Evolutionary conservation across 2,329 filamentous ascomycete genomes (phyloP), one percentile per base, ranked within the genome.

Genomic region (Volutella citrinella): DNA sequence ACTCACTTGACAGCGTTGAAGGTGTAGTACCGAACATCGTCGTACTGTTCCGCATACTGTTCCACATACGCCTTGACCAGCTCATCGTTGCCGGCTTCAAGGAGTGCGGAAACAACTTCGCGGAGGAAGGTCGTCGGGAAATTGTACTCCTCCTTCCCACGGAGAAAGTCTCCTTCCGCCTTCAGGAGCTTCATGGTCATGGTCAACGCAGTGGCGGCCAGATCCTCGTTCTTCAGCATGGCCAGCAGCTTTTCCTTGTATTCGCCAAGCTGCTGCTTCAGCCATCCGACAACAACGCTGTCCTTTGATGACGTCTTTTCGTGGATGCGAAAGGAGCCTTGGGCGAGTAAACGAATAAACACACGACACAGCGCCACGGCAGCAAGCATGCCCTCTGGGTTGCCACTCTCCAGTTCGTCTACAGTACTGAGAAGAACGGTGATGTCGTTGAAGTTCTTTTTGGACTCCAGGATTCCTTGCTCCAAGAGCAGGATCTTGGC

Each of bases 401-500:
- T 61, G 18, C 67, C 65, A 21, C 65, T 67, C 52, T 74, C 45
- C 30, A 54, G 57, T 58, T 22, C 79, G 63, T 51, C 80, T 27
- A 64, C 61, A 12, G 50, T 74, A 25, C 73, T 72, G 27, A 95
- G 69, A 22, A 97, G 66, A 10, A 74, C 77, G 7, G 79, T 74
- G 53, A 97, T 91, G 56, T 95, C 88, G 69, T 95, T 95, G 72
- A 94, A 95, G 64, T 95, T 78, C 61, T 89, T 87, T 55, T 81
- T 85, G 30, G 89, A 95, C 60, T 93, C 82, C 42, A 89, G 65
- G 35, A 97, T 89, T 37, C 86, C 82, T 44, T 78, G 72, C 65
- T 96, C 90, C 34, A 96, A 74, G 34, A 78, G 66, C 25, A 91
- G 65, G 39, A 95, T 86, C 43, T 79, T 75, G 36, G 76, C 72